A percentile compares a stretch with the other conserved stretches of the same genome.
These are phyloP conservation scores for Aspergillus carlsbadensis DNA, from an alignment of 495 filamentous ascomycete species.

Conservation along the genomic window DNA sequence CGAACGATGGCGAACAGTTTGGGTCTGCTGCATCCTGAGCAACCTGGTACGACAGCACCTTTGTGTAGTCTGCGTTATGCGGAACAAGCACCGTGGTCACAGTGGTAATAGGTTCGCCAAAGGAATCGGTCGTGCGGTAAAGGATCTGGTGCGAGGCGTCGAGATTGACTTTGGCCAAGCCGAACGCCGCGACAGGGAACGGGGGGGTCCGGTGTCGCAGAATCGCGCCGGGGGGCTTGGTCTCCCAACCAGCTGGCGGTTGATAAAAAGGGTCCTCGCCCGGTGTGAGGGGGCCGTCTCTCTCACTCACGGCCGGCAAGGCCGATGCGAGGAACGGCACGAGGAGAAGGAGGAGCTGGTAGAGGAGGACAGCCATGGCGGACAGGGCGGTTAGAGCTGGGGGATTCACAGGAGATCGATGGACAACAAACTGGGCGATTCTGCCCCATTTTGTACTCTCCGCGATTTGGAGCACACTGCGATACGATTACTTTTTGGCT, in stretches of 20 bases:
- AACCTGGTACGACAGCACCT: conserved; percentile 45
- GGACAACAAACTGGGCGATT: not conserved
- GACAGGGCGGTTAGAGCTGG: not conserved
- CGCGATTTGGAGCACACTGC: too few species aligned
- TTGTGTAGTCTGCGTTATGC: conserved; percentile 24
- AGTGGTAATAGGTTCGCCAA: conserved; percentile 41
- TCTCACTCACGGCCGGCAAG: not conserved
- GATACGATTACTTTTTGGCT: too few species aligned
- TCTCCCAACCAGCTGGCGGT: conserved; percentile 38
- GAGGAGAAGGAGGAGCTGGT: conserved; percentile 8
- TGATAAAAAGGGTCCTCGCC: conserved; percentile 47
- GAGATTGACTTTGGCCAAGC: conserved; percentile 30
- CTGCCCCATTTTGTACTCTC: not conserved
- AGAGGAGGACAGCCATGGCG: conserved; percentile 6
- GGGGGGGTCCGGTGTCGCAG: conserved; percentile 40
- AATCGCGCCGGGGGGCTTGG: conserved; percentile 37
- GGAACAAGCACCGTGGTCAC: conserved; percentile 53
- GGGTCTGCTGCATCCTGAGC: conserved; percentile 42
- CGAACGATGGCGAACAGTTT: conserved; percentile 24
- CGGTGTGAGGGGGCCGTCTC: conserved; percentile 10
- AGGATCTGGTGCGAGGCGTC: conserved; percentile 47
- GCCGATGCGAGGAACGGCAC: conserved; percentile 6
- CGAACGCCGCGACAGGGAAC: conserved; percentile 29
- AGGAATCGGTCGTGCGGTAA: conserved; percentile 48
- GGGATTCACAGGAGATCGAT: not conserved